Conservation (phyloP, 2,329 filamentous ascomycete species). For the Trichophyton verrucosum region DNA sequence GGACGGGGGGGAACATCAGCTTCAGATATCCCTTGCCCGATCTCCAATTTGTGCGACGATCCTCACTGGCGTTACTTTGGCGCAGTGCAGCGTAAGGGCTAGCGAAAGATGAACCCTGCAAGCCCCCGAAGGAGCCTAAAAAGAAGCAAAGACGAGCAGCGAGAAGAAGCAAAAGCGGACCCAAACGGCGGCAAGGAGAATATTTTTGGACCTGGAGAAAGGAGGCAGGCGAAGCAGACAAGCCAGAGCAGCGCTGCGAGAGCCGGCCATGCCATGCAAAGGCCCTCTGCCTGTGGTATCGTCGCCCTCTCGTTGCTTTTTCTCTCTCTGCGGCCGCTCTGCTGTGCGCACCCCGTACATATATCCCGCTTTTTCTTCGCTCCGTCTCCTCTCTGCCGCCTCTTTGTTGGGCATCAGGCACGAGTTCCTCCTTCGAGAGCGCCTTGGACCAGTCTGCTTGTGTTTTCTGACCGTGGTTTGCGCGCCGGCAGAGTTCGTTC, state of each 20-base stretch:
- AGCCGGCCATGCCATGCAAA: neutral
- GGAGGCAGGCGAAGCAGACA: neutral
- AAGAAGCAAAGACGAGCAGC: neutral
- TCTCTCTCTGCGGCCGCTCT: neutral
- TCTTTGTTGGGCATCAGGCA: neutral
- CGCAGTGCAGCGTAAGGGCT: neutral
- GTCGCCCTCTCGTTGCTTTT: neutral
- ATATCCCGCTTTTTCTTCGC: neutral
- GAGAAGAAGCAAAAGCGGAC: neutral
- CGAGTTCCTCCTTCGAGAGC: neutral
- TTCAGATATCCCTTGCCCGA: neutral
- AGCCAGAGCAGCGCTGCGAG: neutral
- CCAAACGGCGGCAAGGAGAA: neutral
- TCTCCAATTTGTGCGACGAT: constrained; percentile 4
- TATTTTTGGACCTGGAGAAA: neutral
- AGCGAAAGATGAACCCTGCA: neutral
- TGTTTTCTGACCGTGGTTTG: neutral
- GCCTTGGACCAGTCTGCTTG: neutral
- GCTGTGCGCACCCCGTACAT: neutral
- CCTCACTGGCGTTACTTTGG: neutral
- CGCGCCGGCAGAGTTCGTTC: neutral
- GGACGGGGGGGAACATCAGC: neutral
- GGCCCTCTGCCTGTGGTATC: neutral
- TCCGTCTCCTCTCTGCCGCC: neutral
- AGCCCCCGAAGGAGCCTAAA: neutral